Evolutionary conservation across 2,329 filamentous ascomycete genomes (phyloP), one percentile per base, ranked within the genome.

Genomic region (Samsoniella hepiali): DNA sequence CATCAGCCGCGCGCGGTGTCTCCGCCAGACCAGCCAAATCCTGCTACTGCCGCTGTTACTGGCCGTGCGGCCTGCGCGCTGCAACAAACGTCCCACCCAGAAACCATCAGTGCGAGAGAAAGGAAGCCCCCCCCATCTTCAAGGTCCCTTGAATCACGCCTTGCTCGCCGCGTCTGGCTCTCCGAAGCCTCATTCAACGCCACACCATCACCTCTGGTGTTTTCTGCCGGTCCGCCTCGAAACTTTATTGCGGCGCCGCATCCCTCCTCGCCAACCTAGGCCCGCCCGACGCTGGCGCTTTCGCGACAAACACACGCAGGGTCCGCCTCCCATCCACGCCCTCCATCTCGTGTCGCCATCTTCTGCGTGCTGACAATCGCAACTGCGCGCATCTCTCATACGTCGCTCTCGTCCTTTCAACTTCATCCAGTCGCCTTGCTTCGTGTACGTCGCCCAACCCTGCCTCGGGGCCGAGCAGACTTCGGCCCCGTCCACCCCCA

Each of bases 401-500:
- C 32, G 38, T 32, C 22, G 27, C 15, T 15, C 34, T 60, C 47
- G 9, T 15, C 57, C 17, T 2, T 22, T 42, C 36, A 9, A 40
- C 2, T 10, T 8, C 34, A 51, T 51, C 29, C 15, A 11, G 22
- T 4, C 32, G n/a, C 11, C 40, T 11, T 49, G 56, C 31, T 27
- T 56, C 45, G 36, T 36, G 15, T 31, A 34, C 36, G 31, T 60
- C 45, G 32, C 10, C 22, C 36, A 11, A 59, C 47, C 36, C n/a
- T 60, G 58, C 49, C 58, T 53, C 58, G 58, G 60, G 60, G 60
- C 60, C 53, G 51, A 38, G 34, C 40, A 45, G 29, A 40, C 60
- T 49, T 62, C 60, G 51, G 51, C 54, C 44, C 54, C 54, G 54
- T 54, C 40, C 31, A 62, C 65, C 66, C 68, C 67, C 66, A 66